These are phyloP conservation scores for Kalanchoe fedtschenkoi DNA, from an alignment of 164 flowering plant genomes.

Conservation along the genomic window DNA sequence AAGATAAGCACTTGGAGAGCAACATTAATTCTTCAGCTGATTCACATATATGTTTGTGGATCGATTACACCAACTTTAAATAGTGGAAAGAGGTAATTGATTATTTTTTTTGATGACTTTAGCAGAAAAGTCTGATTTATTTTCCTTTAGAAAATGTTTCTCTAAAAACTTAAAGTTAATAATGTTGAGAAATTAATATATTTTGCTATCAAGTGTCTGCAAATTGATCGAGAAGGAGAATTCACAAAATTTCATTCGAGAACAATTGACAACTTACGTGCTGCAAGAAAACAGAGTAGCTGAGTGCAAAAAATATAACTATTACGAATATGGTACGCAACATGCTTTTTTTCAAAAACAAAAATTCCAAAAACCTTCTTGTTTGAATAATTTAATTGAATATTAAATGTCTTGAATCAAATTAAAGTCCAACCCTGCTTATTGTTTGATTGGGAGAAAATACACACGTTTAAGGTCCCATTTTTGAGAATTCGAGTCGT, in stretches of 20 bases:
- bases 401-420: not conserved
- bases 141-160: not conserved
- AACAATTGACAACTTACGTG: too few species aligned
- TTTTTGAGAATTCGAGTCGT: too few species aligned
- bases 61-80: not conserved
- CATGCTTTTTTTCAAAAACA: not conserved
- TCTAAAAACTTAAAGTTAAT: too few species aligned
- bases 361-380: conserved; percentile 2
- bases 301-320: not conserved
- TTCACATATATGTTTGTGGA: not conserved
- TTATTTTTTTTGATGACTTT: not conserved
- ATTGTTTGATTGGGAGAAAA: too few species aligned
- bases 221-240: too few species aligned
- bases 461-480: too few species aligned
- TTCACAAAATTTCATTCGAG: too few species aligned
- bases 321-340: not conserved
- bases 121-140: not conserved
- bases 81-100: not conserved
- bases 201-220: too few species aligned
- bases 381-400: not conserved
- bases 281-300: conserved; percentile 4
- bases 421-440: not conserved
- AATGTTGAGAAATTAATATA: too few species aligned
- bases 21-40: not conserved
- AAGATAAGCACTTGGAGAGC: not conserved